These are phyloP conservation scores for Microbotryum saponariae DNA, from an alignment of 1,284 basidiomycete genomes.

Conservation along the genomic window DNA sequence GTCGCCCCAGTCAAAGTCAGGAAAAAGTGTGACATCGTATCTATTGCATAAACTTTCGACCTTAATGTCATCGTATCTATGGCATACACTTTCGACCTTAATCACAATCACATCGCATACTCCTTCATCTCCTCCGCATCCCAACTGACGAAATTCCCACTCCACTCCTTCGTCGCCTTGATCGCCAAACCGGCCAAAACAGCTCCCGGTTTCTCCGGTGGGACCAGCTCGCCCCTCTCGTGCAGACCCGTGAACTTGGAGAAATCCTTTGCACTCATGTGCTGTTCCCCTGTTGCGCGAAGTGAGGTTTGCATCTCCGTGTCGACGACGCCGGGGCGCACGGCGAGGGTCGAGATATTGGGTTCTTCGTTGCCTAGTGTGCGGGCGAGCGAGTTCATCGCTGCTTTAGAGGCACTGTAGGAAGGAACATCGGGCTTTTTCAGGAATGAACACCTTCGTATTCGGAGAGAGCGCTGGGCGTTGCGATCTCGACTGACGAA, in stretches of 20 bases:
- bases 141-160: constrained; percentile 64
- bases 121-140: constrained; percentile 38
- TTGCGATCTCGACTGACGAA: constrained; percentile 13
- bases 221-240: constrained; percentile 53
- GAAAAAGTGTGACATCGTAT: too few relatives aligned
- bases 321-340: constrained; percentile 78
- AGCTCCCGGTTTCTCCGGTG: constrained; percentile 52
- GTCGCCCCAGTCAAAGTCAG: too few relatives aligned
- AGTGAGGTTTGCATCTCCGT: constrained; percentile 35
- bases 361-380: constrained; percentile 76
- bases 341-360: constrained; percentile 59
- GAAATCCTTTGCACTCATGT: constrained; percentile 52
- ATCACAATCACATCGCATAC: constrained; percentile 9
- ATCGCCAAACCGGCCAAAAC: constrained; percentile 54
- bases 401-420: constrained; percentile 49
- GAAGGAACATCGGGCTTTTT: neutral
- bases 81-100: neutral
- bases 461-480: neutral
- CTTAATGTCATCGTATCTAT: too few relatives aligned
- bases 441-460: too few relatives aligned
- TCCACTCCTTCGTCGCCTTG: constrained; percentile 45
- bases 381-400: constrained; percentile 66
- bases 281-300: constrained; percentile 34
- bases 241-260: constrained; percentile 54
- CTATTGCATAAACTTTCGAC: too few relatives aligned